phyloP scores from a whole-genome alignment of 228 moss, liverwort and hornwort species.

The Sphagnum fallax region DNA sequence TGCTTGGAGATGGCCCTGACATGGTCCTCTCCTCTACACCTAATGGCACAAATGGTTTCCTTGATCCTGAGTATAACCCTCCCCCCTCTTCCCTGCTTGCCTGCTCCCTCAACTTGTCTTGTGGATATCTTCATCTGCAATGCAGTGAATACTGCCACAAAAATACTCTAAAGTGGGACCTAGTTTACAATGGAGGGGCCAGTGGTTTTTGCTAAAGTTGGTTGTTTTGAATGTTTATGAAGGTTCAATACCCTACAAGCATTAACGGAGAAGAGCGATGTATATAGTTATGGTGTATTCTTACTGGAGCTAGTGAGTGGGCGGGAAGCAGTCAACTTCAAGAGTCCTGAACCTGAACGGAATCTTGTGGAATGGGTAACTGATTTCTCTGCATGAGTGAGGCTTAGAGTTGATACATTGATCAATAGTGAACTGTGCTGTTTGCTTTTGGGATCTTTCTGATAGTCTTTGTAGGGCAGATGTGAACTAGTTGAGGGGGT shows the following conservation, averaged over 20 bases:
- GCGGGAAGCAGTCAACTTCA: constrained; percentile 36
- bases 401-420: background rate
- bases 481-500: too few relatives aligned
- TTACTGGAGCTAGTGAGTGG: constrained; percentile 47
- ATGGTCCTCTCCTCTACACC: constrained; percentile 24
- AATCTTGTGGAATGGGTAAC: constrained; percentile 55
- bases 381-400: background rate
- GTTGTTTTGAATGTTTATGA: background rate
- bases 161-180: too few relatives aligned
- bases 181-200: too few relatives aligned
- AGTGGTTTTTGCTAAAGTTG: too few relatives aligned
- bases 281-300: constrained; percentile 53
- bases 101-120: background rate
- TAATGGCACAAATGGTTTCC: constrained; percentile 34
- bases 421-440: too few relatives aligned
- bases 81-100: background rate
- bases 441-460: too few relatives aligned
- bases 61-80: constrained; percentile 39
- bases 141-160: background rate
- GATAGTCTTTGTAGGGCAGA: too few relatives aligned
- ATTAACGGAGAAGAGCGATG: constrained; percentile 42
- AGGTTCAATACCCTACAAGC: constrained; percentile 32
- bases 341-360: constrained; percentile 38
- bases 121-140: background rate
- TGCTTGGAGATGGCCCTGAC: constrained; percentile 39